phyloP scores from a whole-genome alignment of 78 protist genomes.

The slime mould (Dictyostelium discoideum) region DNA sequence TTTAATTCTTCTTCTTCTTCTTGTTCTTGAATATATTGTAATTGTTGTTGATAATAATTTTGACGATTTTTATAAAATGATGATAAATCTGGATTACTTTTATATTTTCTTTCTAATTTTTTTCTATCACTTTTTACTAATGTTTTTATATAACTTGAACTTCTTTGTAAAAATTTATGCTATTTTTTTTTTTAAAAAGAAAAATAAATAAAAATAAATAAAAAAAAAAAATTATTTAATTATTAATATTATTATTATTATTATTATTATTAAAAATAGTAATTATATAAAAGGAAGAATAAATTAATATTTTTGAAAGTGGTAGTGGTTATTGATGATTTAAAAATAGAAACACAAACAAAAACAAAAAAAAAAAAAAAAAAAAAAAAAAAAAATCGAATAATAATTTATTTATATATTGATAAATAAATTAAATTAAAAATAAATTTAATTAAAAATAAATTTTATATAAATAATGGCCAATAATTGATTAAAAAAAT shows the following conservation, averaged over 20 bases:
- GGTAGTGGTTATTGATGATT: neutral
- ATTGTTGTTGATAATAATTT: neutral
- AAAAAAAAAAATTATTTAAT: too few species aligned
- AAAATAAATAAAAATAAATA: too few species aligned
- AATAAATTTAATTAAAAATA: neutral
- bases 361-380: neutral
- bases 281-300: neutral
- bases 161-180: slow-evolving; percentile 18
- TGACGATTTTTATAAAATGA: neutral
- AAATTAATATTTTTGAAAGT: neutral
- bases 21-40: neutral
- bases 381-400: neutral
- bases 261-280: neutral
- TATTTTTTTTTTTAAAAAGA: neutral
- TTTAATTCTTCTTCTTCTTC: neutral
- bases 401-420: neutral
- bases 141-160: slow-evolving; percentile 16
- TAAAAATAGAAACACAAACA: neutral
- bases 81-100: neutral
- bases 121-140: slow-evolving; percentile 11
- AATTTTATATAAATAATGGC: neutral
- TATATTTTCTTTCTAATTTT: slow-evolving; percentile 15
- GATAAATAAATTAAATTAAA: neutral
- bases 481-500: neutral
- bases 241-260: too few species aligned